phyloP scores from a whole-genome alignment of 1,284 basidiomycete species.

The Apiotrichum gracile region DNA sequence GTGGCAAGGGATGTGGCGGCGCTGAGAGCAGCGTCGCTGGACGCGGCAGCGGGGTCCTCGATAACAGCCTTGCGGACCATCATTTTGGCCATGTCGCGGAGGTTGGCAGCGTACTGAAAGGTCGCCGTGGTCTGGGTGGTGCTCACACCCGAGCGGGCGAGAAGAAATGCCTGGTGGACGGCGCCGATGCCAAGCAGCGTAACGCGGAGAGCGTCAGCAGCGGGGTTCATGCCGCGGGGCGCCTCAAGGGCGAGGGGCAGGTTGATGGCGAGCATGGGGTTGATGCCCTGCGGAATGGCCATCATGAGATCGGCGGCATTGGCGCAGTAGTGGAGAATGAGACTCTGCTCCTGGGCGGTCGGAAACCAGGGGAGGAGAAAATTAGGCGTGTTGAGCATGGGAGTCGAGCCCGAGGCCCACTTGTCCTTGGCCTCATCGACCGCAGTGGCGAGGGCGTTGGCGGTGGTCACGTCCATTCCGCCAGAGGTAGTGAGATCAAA shows the following conservation, averaged over 20 bases:
- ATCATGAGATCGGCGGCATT: constrained; percentile 48
- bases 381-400: background rate
- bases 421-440: background rate
- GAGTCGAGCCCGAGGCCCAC: background rate
- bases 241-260: constrained; percentile 47
- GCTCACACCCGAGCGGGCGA: constrained; percentile 38
- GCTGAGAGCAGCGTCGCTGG: constrained; percentile 48
- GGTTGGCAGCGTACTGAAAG: constrained; percentile 32
- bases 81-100: constrained; percentile 36
- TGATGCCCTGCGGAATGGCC: constrained; percentile 47
- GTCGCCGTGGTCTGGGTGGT: constrained; percentile 34
- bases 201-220: constrained; percentile 46
- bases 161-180: constrained; percentile 48
- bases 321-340: constrained; percentile 45
- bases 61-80: constrained; percentile 30
- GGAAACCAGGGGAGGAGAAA: constrained; percentile 45
- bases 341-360: constrained; percentile 41
- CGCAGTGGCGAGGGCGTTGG: background rate
- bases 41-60: constrained; percentile 18
- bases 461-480: background rate
- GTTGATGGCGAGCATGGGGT: constrained; percentile 49
- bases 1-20: constrained; percentile 48
- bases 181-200: constrained; percentile 48
- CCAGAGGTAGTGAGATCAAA: background rate
- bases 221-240: constrained; percentile 39